Evolutionary conservation across 129 eudicot genomes (phyloP).

Genomic region (Centella asiatica): DNA sequence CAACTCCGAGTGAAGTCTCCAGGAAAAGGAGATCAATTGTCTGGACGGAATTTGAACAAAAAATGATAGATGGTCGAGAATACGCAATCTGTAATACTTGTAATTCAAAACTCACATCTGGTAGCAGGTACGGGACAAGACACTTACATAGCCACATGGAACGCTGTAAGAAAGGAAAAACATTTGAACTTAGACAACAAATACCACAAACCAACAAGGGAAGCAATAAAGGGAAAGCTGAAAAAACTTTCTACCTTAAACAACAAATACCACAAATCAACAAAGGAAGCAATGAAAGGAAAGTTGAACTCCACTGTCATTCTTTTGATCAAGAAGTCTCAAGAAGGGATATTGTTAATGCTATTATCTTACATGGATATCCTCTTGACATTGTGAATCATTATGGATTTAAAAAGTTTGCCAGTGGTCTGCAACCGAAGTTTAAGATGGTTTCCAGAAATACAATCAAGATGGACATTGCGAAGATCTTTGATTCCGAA

Average conservation of each 20-base stretch:
- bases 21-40: constrained; percentile 7
- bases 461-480: constrained; percentile 10
- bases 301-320: background rate
- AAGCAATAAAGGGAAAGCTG: background rate
- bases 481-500: background rate
- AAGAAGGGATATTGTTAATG: constrained; percentile 2
- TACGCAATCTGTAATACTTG: constrained; percentile 13
- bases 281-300: background rate
- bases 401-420: constrained; percentile 6
- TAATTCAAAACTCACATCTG: constrained; percentile 11
- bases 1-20: constrained; percentile 2
- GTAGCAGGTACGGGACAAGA: constrained; percentile 10
- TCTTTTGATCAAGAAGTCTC: constrained; percentile 13
- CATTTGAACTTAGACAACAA: constrained; percentile 4
- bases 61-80: constrained; percentile 3
- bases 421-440: constrained; percentile 12
- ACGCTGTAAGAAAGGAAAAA: constrained; percentile 7
- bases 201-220: background rate
- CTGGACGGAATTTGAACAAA: constrained; percentile 9
- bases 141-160: constrained; percentile 12
- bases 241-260: constrained; percentile 1
- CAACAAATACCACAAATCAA: background rate
- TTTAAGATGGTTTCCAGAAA: constrained; percentile 13
- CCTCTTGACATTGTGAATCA: constrained; percentile 16
- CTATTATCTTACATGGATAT: constrained; percentile 14